These are phyloP conservation scores for Phytopythium oedochilum DNA, from an alignment of 352 stramenopile genomes.

Conservation along the genomic window DNA sequence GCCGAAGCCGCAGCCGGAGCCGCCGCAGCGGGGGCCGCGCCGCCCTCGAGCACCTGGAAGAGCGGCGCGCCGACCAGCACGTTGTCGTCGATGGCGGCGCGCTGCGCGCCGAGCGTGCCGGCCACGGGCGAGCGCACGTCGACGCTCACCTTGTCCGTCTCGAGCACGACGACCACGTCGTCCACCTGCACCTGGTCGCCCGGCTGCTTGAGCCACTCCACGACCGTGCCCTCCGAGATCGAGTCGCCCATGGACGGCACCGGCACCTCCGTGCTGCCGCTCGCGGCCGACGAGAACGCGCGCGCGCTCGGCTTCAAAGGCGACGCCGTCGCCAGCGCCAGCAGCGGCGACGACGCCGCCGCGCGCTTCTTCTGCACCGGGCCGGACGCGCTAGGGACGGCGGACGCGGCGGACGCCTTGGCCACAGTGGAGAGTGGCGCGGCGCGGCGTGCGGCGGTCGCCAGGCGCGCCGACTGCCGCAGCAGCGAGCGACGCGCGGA, in stretches of 20 bases:
- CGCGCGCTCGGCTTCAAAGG: constrained; percentile 10
- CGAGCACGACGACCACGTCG: constrained; percentile 97
- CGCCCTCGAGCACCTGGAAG: constrained; percentile 90
- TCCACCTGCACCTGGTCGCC: constrained; percentile 93
- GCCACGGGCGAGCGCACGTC: constrained; percentile 83
- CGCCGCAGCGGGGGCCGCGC: constrained; percentile 8
- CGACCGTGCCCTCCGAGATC: constrained; percentile 97
- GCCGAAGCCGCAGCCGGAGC: constrained; percentile 14
- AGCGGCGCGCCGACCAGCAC: constrained; percentile 92
- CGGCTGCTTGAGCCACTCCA: constrained; percentile 92
- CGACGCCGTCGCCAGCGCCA: neutral
- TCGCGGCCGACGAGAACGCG: constrained; percentile 28
- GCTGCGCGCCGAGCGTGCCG: constrained; percentile 89
- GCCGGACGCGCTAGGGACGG: no score
- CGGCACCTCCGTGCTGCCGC: constrained; percentile 44
- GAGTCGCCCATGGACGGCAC: constrained; percentile 92
- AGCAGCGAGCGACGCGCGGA: constrained; percentile 2
- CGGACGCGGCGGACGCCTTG: neutral
- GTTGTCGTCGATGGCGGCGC: constrained; percentile 91
- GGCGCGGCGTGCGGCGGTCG: neutral
- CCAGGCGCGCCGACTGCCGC: constrained; percentile 1
- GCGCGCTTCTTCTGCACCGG: no score
- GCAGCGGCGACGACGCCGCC: neutral
- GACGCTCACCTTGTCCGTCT: constrained; percentile 98
- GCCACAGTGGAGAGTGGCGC: neutral